Evolutionary conservation across 75 land plant genomes (phyloP).

Genomic region (Gnetum montanum): DNA sequence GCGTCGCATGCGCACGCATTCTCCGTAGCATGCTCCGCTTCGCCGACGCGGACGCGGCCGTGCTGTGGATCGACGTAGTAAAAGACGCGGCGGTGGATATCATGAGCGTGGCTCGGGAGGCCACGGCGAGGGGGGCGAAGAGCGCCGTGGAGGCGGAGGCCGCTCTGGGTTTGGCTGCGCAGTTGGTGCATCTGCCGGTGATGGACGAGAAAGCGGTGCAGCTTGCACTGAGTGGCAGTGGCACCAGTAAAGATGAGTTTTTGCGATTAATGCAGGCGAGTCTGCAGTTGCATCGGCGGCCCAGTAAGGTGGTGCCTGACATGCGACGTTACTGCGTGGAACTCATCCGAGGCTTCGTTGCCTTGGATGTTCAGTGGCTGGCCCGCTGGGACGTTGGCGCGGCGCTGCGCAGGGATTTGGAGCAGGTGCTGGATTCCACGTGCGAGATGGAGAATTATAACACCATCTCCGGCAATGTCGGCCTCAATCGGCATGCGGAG

Average conservation of each 20-base stretch:
- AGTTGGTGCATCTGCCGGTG: constrained; percentile 18
- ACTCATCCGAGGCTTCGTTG: background rate
- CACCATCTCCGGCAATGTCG: constrained; percentile 36
- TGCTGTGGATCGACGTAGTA: constrained; percentile 14
- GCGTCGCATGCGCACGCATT: constrained; percentile 39
- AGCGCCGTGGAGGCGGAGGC: background rate
- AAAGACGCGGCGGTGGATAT: constrained; percentile 9
- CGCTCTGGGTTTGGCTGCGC: constrained; percentile 24
- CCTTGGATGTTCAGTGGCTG: background rate
- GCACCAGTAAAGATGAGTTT: constrained; percentile 2
- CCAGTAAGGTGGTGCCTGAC: background rate
- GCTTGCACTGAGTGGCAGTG: constrained; percentile 8
- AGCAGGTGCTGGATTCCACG: background rate
- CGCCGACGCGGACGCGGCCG: constrained; percentile 13
- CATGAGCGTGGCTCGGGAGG: background rate
- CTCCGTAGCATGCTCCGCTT: constrained; percentile 53
- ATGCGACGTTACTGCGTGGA: background rate
- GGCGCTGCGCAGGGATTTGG: background rate
- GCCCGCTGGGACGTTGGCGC: background rate
- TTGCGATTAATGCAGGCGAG: background rate
- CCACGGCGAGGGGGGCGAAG: background rate
- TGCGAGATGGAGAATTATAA: constrained; percentile 2
- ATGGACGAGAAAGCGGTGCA: constrained; percentile 13
- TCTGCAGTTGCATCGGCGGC: background rate
- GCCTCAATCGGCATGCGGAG: constrained; percentile 29